A percentile compares a stretch with the other conserved stretches of the same genome.
These are phyloP conservation scores for Xylariaceae sp. DNA, from an alignment of 2,329 filamentous ascomycete genomes.

Conservation along the genomic window DNA sequence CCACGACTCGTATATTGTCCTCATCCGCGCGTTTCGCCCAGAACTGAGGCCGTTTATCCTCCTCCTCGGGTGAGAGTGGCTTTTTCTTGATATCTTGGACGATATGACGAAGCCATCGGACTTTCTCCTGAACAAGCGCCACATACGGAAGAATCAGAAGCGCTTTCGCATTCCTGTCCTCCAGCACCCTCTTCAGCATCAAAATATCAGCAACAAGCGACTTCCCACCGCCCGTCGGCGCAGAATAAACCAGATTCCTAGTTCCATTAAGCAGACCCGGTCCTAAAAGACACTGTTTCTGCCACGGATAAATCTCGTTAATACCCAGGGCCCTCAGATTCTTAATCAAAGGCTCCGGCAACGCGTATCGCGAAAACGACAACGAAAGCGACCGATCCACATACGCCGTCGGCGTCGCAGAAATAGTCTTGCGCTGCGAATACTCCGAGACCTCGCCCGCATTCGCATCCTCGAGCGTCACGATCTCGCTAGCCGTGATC, in stretches of 20 bases:
- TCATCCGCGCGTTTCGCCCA: constrained; percentile 54
- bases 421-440: constrained; percentile 49
- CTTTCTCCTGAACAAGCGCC: constrained; percentile 73
- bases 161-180: constrained; percentile 59
- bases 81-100: constrained; percentile 54
- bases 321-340: constrained; percentile 67
- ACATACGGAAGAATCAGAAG: constrained; percentile 72
- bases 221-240: constrained; percentile 73
- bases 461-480: constrained; percentile 28
- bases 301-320: constrained; percentile 71
- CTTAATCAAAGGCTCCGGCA: constrained; percentile 54
- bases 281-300: constrained; percentile 66
- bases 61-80: constrained; percentile 27
- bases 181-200: constrained; percentile 66
- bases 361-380: constrained; percentile 56
- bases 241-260: constrained; percentile 71
- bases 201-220: constrained; percentile 68
- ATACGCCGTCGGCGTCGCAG: constrained; percentile 49
- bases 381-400: constrained; percentile 55
- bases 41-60: constrained; percentile 36
- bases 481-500: constrained; percentile 44
- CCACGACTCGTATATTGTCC: constrained; percentile 58
- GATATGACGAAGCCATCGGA: constrained; percentile 64
- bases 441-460: constrained; percentile 43
- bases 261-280: constrained; percentile 60